Conservation (phyloP, 768 basidiomycete species). For the Termitomyces sp. region DNA sequence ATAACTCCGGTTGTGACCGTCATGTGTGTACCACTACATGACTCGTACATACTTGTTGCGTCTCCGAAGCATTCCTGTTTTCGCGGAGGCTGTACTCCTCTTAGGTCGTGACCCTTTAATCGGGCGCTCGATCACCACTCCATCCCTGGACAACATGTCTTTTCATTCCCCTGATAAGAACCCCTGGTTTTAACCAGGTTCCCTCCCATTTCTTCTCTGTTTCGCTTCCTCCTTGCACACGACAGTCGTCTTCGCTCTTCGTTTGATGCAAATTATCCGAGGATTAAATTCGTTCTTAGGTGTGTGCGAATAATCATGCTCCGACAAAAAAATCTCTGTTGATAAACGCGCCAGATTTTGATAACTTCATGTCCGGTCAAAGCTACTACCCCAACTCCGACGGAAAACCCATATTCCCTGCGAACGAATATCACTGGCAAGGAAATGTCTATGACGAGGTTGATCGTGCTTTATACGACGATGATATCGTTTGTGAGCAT, state of each 20-base stretch:
- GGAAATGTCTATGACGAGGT: neutral
- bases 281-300: conserved; percentile 5
- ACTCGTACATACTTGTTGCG: conserved; percentile 19
- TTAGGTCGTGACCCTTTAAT: conserved; percentile 13
- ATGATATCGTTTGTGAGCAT: neutral
- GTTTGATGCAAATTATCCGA: conserved; percentile 11
- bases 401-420: conserved; percentile 1
- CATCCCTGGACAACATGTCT: conserved; percentile 23
- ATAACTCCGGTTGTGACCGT: conserved; percentile 15
- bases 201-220: conserved; percentile 5
- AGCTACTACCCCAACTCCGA: conserved; percentile 4
- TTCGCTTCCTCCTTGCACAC: neutral
- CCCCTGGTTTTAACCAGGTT: conserved; percentile 11
- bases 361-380: conserved; percentile 9
- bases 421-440: conserved; percentile 2
- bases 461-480: neutral
- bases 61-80: conserved; percentile 18
- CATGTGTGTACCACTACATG: conserved; percentile 23
- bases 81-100: conserved; percentile 32
- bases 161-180: conserved; percentile 26
- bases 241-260: neutral
- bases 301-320: neutral
- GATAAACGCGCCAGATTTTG: conserved; percentile 5
- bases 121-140: conserved; percentile 27
- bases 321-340: neutral